Evolutionary conservation across 306 rosid genomes (phyloP), one percentile per base, ranked within the genome.

Genomic region (Quercus alba): DNA sequence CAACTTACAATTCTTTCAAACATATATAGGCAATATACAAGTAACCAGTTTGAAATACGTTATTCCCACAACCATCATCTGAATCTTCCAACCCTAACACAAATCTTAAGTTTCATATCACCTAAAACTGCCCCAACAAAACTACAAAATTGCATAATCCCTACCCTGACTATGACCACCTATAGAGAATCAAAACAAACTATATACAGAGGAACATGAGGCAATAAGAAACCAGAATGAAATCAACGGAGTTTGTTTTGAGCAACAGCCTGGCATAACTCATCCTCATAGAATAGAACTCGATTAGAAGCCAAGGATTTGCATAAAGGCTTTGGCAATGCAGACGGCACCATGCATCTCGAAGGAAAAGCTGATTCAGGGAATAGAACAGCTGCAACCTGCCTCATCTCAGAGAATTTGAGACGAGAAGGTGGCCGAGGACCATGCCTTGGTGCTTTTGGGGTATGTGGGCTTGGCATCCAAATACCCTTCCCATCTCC

Each of bases 341-440:
- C 90, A 62, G 99, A 90, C 77, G 94, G 88, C 74, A 91, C 82
- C 93, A 89, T 79, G 85, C 97, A 90, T 31, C 87, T 90, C 4
- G 99, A 57, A 74, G 96, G 91, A 38, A 90, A 86, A 46, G 92
- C 82, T 54, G 96, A 79, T 63, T 95, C 99, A 55, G 87, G 94
- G 82, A 95, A 95, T 51, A 95, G 98, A 83, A 90, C 99, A 64
- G 97, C 96, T 17, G 99, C 91, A 82, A 95, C 94, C 80, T 93
- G 98, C 66, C 97, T 84, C 91, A 93, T 80, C 85, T 95, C 99
- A 2, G 97, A 88, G 62, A 88, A 78, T 87, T 90, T 91, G 35
- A 93, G 93, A 49, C 98, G 98, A 83, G 98, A 95, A 44, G 94
- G 98, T 49, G 97, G 97, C 20, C 98, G 87, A 9, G 94, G 98